Evolutionary conservation across 768 basidiomycete genomes (phyloP), one percentile per base, ranked within the genome.

Genomic region (Suillus ampliporus): DNA sequence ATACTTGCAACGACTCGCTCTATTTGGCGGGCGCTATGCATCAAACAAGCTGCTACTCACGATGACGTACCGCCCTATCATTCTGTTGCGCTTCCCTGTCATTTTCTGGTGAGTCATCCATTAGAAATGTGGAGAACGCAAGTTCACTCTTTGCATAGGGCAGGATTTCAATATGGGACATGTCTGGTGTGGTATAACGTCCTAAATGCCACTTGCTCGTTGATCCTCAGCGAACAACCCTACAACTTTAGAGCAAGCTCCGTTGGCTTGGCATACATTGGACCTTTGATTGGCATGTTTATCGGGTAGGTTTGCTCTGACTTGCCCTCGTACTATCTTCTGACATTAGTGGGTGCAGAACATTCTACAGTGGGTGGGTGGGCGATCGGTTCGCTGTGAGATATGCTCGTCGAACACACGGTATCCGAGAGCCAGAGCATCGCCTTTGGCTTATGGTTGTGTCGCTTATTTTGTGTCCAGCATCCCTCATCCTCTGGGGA

Each of bases 391-490:
- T 68, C 38, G 68, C 69, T 23, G 68, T 70, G 57, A 58, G 54
- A 15, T 64, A 65, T 53, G 69, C 69, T 17, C 65, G 69, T 34
- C 56, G 60, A 37, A 67, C 63, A 6, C 26, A 8, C 28, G 69
- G 69, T 23, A 52, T 65, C 23, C 60, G 69, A 15, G 69, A 70
- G 40, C 69, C 69, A 9, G 69, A 70, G 38, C 66, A 70, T 44
- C 66, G 69, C 17, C 64, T 70, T n/a, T 70, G 69, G 69, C 66
- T 69, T n/a, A 65, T 70, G 66, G 44, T 70, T 34, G 64, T 67
- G 21, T 70, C 69, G 5, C 41, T 67, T 14, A 9, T 67, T 28
- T 57, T 70, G 41, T 67, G 66, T 21, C 65, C 69, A 9, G 56
- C 64, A 3, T 67, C 69, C 1, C 66, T 70, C 15, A 62, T 70